Evolutionary conservation across 768 basidiomycete genomes (phyloP).

Genomic region (Boletus tylopilopsis): DNA sequence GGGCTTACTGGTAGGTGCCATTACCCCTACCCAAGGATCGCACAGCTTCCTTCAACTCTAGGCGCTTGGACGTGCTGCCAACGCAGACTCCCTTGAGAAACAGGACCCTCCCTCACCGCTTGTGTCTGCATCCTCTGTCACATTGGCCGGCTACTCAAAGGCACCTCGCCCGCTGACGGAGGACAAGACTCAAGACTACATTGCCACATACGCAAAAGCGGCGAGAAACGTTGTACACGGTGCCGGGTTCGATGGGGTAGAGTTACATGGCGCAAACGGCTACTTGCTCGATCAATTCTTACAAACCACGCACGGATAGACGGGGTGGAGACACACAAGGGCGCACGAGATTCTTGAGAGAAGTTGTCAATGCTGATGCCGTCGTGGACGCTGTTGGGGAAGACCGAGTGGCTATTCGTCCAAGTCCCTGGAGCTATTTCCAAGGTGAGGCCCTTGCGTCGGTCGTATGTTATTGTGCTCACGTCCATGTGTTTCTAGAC

Average conservation of each 20-base stretch:
- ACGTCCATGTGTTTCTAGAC: conserved; percentile 23
- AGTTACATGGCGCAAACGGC: conserved; percentile 41
- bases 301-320: conserved; percentile 7
- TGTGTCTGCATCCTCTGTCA: conserved; percentile 33
- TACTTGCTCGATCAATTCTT: conserved; percentile 58
- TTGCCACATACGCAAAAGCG: conserved; percentile 27
- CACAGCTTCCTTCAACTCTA: not conserved
- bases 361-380: not conserved
- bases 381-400: not conserved
- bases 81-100: conserved; percentile 31
- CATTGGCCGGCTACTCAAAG: conserved; percentile 9
- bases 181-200: conserved; percentile 33
- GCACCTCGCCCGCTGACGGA: conserved; percentile 18
- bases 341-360: not conserved
- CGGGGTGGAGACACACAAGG: not conserved
- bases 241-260: conserved; percentile 27
- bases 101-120: conserved; percentile 33
- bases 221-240: conserved; percentile 30
- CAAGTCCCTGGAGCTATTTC: not conserved
- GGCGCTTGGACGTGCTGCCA: conserved; percentile 51
- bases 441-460: not conserved
- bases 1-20: too few species aligned
- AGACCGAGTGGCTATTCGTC: not conserved
- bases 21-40: not conserved
- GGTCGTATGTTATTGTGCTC: not conserved